Base-by-base conservation (phyloP, 2,329 filamentous ascomycete species). In the Apiospora hydei region DNA sequence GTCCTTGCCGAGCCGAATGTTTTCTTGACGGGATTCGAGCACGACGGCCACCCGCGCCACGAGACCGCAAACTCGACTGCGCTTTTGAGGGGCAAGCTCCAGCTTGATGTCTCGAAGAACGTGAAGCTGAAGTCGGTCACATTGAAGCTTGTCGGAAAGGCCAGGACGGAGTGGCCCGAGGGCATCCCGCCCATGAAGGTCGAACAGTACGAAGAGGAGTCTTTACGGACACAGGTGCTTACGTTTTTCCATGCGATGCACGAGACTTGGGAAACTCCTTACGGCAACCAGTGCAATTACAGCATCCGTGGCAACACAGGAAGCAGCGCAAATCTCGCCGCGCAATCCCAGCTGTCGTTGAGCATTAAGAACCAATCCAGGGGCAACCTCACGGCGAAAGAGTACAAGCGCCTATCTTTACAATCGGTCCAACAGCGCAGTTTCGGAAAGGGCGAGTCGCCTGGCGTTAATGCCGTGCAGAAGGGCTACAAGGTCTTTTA, bases 141-240 rank as follows among this genome's bases (percentile, higher is more conserved):
- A 7, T 86, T 99, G 70, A 96, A 94, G 77, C 93, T 99, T 76
- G 89, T 92, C 53, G 96, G 96, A 43, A 92, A 91, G 79, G 94
- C 95, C 3, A 90, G 93, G 75, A 98, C 96, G 1, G 95, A 98
- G 79, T 99, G 96, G 96, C 96, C 96, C 21, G 96, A 98, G 84
- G 94, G 95, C 69, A 96, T 98, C 43, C 96, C 96, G 3, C 95
- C 95, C 0, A 88, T 92, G 72, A 98, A 97, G 81, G 88, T 92
- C 0, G 93, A 97, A 53, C 91, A 94, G 70, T 92, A 90, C 77
- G 95, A 98, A 79, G 93, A 94, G 74, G 93, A 96, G 76, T 94
- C 91, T 4, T 87, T 98, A 73, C 92, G 97, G 82, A 96, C 93
- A 53, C 95, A 98, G 78, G 96, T 91, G 24, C 91, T 94, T 83